Percentiles rank a stretch among this genome's conserved stretches.
phyloP scores from a whole-genome alignment of 495 filamentous ascomycete species.

The Penicillium longicatenatum region DNA sequence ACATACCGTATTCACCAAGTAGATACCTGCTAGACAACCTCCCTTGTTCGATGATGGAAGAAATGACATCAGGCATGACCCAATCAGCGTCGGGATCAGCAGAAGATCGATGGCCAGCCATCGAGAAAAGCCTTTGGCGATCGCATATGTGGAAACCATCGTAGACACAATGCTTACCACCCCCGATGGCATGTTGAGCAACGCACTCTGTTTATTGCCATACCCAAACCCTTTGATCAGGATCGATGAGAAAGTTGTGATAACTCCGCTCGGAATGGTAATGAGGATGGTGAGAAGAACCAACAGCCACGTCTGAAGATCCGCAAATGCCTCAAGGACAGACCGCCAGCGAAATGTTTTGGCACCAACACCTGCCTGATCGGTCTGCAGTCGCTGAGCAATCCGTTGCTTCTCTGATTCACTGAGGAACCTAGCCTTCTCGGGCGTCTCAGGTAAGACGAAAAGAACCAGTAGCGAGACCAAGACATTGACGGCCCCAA shows the following conservation, averaged over 20 bases:
- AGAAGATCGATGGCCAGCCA: conserved; percentile 51
- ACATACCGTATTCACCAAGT: conserved; percentile 58
- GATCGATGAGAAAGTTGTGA: conserved; percentile 63
- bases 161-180: conserved; percentile 59
- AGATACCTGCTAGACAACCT: conserved; percentile 63
- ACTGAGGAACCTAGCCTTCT: conserved; percentile 57
- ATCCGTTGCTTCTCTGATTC: conserved; percentile 52
- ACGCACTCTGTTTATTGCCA: conserved; percentile 48
- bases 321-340: conserved; percentile 32
- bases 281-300: conserved; percentile 39
- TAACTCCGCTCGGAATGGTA: conserved; percentile 60
- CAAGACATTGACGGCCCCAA: conserved; percentile 59
- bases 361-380: conserved; percentile 59
- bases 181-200: conserved; percentile 67
- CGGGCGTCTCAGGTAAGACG: conserved; percentile 60
- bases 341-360: conserved; percentile 42
- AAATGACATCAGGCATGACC: conserved; percentile 63
- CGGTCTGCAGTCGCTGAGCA: conserved; percentile 44
- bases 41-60: conserved; percentile 44
- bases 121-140: conserved; percentile 45
- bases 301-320: conserved; percentile 43
- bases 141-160: conserved; percentile 50
- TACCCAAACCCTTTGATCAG: conserved; percentile 61
- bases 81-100: conserved; percentile 52
- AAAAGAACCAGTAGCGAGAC: conserved; percentile 53